Evolutionary conservation across 2,329 filamentous ascomycete genomes (phyloP).

Genomic region (Magnaporthiopsis incrustans): DNA sequence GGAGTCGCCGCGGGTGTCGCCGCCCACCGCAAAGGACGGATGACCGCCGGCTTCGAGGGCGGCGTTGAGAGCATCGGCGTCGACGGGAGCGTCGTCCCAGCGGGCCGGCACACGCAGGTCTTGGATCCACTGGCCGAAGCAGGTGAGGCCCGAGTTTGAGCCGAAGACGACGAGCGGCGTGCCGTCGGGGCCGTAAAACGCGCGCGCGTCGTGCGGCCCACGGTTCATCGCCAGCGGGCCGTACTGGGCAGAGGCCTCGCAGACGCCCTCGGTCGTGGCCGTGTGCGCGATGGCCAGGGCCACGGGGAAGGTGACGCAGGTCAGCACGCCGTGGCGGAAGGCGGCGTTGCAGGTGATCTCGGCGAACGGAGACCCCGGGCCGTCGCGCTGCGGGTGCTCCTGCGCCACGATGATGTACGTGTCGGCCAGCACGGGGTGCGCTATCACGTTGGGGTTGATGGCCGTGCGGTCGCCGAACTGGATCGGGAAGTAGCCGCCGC

Average conservation of each 20-base stretch:
- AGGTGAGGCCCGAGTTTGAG: slow-evolving; percentile 44
- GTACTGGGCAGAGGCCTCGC: slow-evolving; percentile 18
- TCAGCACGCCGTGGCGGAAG: slow-evolving; percentile 32
- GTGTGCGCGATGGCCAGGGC: slow-evolving; percentile 40
- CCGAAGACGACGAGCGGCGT: slow-evolving; percentile 44
- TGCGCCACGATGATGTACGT: slow-evolving; percentile 47
- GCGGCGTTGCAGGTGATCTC: slow-evolving; percentile 42
- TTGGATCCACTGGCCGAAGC: slow-evolving; percentile 49
- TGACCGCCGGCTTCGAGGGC: background rate
- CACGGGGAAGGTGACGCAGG: slow-evolving; percentile 30
- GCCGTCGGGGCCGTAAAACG: slow-evolving; percentile 43
- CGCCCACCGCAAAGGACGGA: background rate
- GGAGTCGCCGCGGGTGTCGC: too few species aligned
- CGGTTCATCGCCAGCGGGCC: slow-evolving; percentile 30
- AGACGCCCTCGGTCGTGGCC: slow-evolving; percentile 33
- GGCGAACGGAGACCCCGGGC: slow-evolving; percentile 22
- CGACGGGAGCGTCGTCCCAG: slow-evolving; percentile 25
- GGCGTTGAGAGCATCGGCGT: slow-evolving; percentile 3
- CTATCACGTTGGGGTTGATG: slow-evolving; percentile 50
- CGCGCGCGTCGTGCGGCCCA: slow-evolving; percentile 51
- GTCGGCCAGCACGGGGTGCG: slow-evolving; percentile 38
- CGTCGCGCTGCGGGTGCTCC: slow-evolving; percentile 21
- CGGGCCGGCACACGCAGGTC: slow-evolving; percentile 43
- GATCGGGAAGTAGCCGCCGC: slow-evolving; percentile 39
- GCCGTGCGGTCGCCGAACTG: slow-evolving; percentile 32